phyloP scores from a whole-genome alignment of 2,329 filamentous ascomycete genomes.

The Microdochium nivale region DNA sequence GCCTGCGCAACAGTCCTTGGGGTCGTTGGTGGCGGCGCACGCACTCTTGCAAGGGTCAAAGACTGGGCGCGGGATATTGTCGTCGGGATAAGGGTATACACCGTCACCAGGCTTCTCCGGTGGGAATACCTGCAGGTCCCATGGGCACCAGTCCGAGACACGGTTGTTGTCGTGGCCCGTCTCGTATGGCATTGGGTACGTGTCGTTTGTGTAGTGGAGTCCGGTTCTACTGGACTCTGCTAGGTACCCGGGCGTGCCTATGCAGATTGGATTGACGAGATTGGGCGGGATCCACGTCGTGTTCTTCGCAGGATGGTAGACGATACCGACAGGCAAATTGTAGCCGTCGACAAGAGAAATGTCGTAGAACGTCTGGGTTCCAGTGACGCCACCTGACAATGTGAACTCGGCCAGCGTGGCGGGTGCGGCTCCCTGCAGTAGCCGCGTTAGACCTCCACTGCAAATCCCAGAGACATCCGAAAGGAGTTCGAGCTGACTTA shows the following conservation, averaged over 20 bases:
- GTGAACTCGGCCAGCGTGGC: slow-evolving; percentile 77
- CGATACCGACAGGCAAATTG: slow-evolving; percentile 63
- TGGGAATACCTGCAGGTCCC: slow-evolving; percentile 62
- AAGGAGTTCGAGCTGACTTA: slow-evolving; percentile 28
- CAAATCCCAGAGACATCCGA: slow-evolving; percentile 2
- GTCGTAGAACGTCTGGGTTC: slow-evolving; percentile 68
- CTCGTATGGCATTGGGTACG: slow-evolving; percentile 62
- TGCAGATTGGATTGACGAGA: slow-evolving; percentile 67
- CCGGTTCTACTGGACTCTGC: slow-evolving; percentile 45
- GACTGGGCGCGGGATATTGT: slow-evolving; percentile 57
- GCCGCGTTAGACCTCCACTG: slow-evolving; percentile 3
- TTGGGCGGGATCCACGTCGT: slow-evolving; percentile 63
- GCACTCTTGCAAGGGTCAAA: slow-evolving; percentile 75
- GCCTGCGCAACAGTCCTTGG: slow-evolving; percentile 69
- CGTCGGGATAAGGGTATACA: slow-evolving; percentile 73
- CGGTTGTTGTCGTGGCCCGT: slow-evolving; percentile 43
- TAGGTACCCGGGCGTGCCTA: slow-evolving; percentile 59
- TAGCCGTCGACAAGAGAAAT: slow-evolving; percentile 81
- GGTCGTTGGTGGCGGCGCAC: slow-evolving; percentile 59
- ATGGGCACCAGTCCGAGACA: slow-evolving; percentile 68
- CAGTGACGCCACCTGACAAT: slow-evolving; percentile 53
- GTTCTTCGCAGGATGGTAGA: slow-evolving; percentile 52
- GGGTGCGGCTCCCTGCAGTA: slow-evolving; percentile 59
- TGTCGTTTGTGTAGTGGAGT: slow-evolving; percentile 52
- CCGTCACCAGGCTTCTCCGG: slow-evolving; percentile 65